phyloP scores from a whole-genome alignment of 2,329 filamentous ascomycete genomes.

The Exserohilum turcica region DNA sequence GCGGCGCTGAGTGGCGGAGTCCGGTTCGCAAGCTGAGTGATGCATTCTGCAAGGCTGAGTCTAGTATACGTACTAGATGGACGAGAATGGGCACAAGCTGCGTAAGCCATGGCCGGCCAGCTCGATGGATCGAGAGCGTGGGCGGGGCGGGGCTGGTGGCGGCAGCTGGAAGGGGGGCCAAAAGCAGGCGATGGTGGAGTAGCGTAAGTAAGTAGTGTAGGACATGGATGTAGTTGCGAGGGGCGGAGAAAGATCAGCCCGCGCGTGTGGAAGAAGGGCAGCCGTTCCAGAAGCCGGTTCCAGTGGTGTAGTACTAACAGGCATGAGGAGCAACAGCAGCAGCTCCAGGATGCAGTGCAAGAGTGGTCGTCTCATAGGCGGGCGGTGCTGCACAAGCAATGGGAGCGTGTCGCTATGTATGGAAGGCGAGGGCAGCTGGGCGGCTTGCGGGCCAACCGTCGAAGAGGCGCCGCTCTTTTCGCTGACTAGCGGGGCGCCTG shows the following conservation, averaged over 20 bases:
- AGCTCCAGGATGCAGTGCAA: too few relatives aligned
- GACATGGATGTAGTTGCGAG: neutral
- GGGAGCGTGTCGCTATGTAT: constrained; percentile 21
- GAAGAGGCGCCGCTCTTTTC: constrained; percentile 9
- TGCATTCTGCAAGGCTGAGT: constrained; percentile 23
- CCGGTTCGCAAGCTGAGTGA: constrained; percentile 25
- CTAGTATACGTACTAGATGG: constrained; percentile 19
- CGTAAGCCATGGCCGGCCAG: constrained; percentile 7
- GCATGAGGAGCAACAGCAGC: too few relatives aligned
- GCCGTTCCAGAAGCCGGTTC: too few relatives aligned
- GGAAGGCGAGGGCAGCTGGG: constrained; percentile 8
- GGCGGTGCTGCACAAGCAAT: constrained; percentile 9
- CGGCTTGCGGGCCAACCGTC: constrained; percentile 12
- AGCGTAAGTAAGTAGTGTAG: constrained; percentile 1
- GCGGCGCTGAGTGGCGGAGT: constrained; percentile 15
- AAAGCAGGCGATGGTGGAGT: neutral
- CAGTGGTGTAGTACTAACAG: too few relatives aligned
- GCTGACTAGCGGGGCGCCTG: constrained; percentile 2
- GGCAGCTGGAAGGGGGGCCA: too few relatives aligned
- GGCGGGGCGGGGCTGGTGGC: neutral
- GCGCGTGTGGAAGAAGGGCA: too few relatives aligned
- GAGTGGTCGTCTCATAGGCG: neutral
- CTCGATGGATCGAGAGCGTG: neutral
- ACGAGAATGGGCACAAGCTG: constrained; percentile 7
- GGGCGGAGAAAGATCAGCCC: neutral